Evolutionary conservation across 202 grass and related monocot genomes (phyloP), one percentile per base, ranked within the genome.

Genomic region (Digitaria exilis): DNA sequence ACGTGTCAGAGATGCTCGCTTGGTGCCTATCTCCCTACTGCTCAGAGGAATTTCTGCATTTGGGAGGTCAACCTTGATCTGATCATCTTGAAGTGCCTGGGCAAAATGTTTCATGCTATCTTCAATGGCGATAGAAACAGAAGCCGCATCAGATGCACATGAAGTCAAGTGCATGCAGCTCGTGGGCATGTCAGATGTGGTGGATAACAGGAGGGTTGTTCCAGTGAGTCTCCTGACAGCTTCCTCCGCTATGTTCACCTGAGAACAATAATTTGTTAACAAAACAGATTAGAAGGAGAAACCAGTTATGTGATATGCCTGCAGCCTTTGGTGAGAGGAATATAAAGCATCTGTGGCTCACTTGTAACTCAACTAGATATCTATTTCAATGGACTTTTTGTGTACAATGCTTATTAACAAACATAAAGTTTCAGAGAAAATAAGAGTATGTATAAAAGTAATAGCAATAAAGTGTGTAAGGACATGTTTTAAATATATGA

Each of bases 201-300:
- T 71, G 42, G 76, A 56, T 71, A 82, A 57, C 6, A 81, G 11
- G 29, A 86, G 54, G 73, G 22, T 80, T 67, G 49, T 62, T 21
- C 94, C 88, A 17, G 90, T 94, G 84, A 92, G 46, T 75, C 89
- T 87, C 69, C 91, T 91, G 14, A 91, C 88, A 65, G 61, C 84
- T 84, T 91, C 92, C 59, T 94, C 88, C 7, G 88, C 92, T 85
- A 92, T 89, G 72, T 92, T 94, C 67, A 92, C 92, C 94, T 97
- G 92, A 79, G 89, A 45, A 79, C 15, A 65, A 78, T 35, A 50
- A 8, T 66, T 59, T 1, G 16, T 56, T 37, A 62, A 57, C 35
- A 81, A 19, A 9, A 14, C 37, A 76, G 56, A 68, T 4, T 24
- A 68, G 42, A 82, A 34, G 24, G 34, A 37, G 34, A 37, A 39